Conservation (phyloP, 1,284 basidiomycete genomes). For the Anthracocystis setariae region DNA sequence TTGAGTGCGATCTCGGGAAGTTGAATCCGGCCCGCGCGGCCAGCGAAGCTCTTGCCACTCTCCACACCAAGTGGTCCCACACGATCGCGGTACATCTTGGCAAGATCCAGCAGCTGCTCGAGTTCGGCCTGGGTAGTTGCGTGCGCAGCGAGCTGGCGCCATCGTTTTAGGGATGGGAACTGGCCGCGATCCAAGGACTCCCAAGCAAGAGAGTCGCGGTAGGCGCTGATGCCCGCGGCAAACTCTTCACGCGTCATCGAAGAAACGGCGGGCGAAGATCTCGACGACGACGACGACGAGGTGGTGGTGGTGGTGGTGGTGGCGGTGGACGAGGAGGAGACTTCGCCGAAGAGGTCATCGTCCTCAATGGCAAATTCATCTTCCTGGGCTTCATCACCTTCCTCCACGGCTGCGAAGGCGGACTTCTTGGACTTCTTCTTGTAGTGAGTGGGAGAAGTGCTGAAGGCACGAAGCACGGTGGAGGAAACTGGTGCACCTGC, state of each 20-base stretch:
- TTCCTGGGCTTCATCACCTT: conserved; percentile 8
- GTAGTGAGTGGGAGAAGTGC: conserved; percentile 5
- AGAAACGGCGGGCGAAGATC: not conserved
- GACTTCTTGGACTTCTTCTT: conserved; percentile 46
- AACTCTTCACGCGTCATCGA: conserved; percentile 25
- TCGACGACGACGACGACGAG: conserved; percentile 2
- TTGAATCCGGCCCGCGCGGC: conserved; percentile 6
- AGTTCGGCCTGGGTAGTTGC: conserved; percentile 18
- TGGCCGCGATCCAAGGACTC: conserved; percentile 18
- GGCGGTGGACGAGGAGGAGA: conserved; percentile 9
- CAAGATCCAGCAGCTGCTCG: conserved; percentile 16
- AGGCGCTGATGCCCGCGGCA: conserved; percentile 11
- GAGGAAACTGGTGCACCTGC: not conserved
- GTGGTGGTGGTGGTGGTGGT: conserved; percentile 1
- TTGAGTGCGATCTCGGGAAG: conserved; percentile 38
- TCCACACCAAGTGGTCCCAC: conserved; percentile 26
- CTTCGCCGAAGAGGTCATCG: conserved; percentile 32
- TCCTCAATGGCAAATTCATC: conserved; percentile 18
- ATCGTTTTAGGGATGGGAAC: conserved; percentile 14
- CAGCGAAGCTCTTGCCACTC: conserved; percentile 5
- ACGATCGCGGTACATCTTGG: conserved; percentile 33
- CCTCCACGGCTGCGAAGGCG: conserved; percentile 21
- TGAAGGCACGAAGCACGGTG: conserved; percentile 10
- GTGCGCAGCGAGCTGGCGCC: conserved; percentile 13
- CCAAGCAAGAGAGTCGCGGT: conserved; percentile 17